Base-by-base conservation (phyloP, 768 basidiomycete species). In the Pleurotus citrinopileatus region DNA sequence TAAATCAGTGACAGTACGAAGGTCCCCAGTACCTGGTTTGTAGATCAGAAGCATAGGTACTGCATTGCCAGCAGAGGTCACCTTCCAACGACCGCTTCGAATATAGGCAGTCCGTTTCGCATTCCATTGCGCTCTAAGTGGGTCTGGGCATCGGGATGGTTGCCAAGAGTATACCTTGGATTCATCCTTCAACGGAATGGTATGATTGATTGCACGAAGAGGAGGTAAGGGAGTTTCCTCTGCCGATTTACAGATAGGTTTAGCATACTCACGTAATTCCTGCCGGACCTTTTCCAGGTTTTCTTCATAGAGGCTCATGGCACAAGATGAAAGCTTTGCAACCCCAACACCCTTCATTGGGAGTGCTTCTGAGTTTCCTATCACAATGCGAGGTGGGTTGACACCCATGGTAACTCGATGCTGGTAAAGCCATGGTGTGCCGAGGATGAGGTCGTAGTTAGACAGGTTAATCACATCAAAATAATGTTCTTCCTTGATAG, bases 381-480 rank as follows among this genome's bases (percentile, higher is more conserved):
- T 53, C 2, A 43, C 45, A 26, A 61, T 32, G 2, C 44, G 34
- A 10, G 59, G 19, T 44, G 52, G 59, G 53, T 55, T 51, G 20
- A 54, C 55, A 8, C 61, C 60, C 44, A 61, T 23, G 2, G 54
- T 34, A 1, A 61, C 17, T n/a, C 52, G 32, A 28, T 61, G 46
- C 20, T 68, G 66, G 23, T 56, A 66, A 0, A 68, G 19, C 37
- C 67, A 70, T 3, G 66, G 69, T 0, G 67, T 68, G 2, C 69
- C 63, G 0, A 71, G 56, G 12, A 70, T 67, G 3, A 65, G 20
- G 22, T 74, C 65, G 36, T 74, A 71, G 6, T 54, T 59, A 0
- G 67, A 59, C 0, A 73, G 1, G 38, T 73, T 73, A 1, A 61
- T 59, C 0, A 73, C 52, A 25, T 73, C 62, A 23, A 73, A 70